A percentile compares a stretch with the other conserved stretches of the same genome.
phyloP scores from a whole-genome alignment of 805 yeast species.

The Pichia eremophila region DNA sequence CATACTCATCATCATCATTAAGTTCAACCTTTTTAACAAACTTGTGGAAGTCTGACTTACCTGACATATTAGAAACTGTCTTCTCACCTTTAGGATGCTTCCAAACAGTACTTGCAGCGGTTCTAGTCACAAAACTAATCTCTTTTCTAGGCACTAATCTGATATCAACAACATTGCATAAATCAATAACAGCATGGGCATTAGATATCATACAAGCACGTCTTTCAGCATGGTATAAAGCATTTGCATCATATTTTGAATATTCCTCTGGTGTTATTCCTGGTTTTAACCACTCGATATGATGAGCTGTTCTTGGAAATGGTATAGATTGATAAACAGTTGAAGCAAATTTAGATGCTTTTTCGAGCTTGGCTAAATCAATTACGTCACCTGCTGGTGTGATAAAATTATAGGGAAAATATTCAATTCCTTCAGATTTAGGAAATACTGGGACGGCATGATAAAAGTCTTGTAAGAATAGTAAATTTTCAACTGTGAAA shows the following conservation, averaged over 20 bases:
- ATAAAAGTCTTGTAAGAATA: conserved; percentile 47
- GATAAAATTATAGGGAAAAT: conserved; percentile 4
- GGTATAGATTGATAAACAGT: conserved; percentile 36
- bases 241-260: conserved; percentile 41
- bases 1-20: conserved; percentile 6
- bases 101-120: conserved; percentile 27
- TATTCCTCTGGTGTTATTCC: conserved; percentile 31
- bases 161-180: conserved; percentile 39
- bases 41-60: neutral
- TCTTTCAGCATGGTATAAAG: conserved; percentile 59
- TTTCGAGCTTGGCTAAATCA: conserved; percentile 18
- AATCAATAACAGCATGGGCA: conserved; percentile 54
- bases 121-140: conserved; percentile 18
- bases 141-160: conserved; percentile 22
- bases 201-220: conserved; percentile 43
- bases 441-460: conserved; percentile 53
- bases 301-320: conserved; percentile 41
- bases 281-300: conserved; percentile 54
- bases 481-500: conserved; percentile 48
- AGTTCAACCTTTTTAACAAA: no score
- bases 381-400: conserved; percentile 30
- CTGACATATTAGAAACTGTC: neutral
- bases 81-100: conserved; percentile 10
- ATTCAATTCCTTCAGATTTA: neutral
- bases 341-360: conserved; percentile 23